These are phyloP conservation scores for Pseudozyma thailandica DNA, from an alignment of 1,284 basidiomycete species.

Conservation along the genomic window DNA sequence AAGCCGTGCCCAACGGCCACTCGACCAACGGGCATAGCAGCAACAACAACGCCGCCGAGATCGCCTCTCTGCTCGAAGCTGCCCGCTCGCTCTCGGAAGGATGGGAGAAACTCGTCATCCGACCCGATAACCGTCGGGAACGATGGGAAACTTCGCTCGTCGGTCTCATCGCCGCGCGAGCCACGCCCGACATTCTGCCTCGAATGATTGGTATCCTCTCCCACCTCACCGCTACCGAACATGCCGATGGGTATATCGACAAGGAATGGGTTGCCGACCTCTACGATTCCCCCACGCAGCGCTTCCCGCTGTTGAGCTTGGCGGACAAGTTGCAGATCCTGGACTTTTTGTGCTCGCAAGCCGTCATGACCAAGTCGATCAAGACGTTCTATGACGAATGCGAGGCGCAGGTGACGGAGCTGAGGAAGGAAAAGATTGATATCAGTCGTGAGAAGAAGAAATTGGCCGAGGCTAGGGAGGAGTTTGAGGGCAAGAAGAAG, in stretches of 20 bases:
- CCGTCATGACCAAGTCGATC: slow-evolving; percentile 86
- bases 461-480: slow-evolving; percentile 78
- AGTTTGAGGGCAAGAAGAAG: slow-evolving; percentile 71
- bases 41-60: slow-evolving; percentile 35
- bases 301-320: slow-evolving; percentile 80
- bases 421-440: slow-evolving; percentile 94
- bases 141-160: slow-evolving; percentile 61
- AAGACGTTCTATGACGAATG: slow-evolving; percentile 89
- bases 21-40: slow-evolving; percentile 15
- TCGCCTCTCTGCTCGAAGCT: slow-evolving; percentile 44
- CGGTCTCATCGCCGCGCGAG: slow-evolving; percentile 58
- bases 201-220: slow-evolving; percentile 63
- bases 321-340: slow-evolving; percentile 85
- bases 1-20: slow-evolving; percentile 16
- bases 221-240: slow-evolving; percentile 61
- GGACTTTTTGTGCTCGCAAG: slow-evolving; percentile 87
- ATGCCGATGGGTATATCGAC: slow-evolving; percentile 54
- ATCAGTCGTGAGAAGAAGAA: slow-evolving; percentile 87
- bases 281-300: slow-evolving; percentile 65
- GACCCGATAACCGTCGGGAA: slow-evolving; percentile 53
- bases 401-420: slow-evolving; percentile 86
- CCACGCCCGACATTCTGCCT: slow-evolving; percentile 54
- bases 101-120: slow-evolving; percentile 58
- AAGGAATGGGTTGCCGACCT: slow-evolving; percentile 51
- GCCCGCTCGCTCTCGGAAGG: slow-evolving; percentile 46